These are phyloP conservation scores for Diaporthe caulivora DNA, from an alignment of 2,329 filamentous ascomycete species.

Conservation along the genomic window DNA sequence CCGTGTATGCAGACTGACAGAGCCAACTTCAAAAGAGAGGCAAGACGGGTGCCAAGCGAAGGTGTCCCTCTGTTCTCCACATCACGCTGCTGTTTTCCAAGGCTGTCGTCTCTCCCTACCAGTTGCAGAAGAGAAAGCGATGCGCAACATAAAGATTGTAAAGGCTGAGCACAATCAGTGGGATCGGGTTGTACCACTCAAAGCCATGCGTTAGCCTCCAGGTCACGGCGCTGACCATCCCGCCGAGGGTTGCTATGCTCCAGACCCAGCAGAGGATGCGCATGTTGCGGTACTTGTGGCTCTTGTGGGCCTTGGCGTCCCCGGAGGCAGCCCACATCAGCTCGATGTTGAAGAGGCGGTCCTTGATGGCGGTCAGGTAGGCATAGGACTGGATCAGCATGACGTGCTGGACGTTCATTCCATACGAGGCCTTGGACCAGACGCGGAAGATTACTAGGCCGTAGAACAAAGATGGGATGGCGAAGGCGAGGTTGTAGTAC, in stretches of 20 bases:
- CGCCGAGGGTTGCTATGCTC: constrained; percentile 50
- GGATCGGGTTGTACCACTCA: constrained; percentile 55
- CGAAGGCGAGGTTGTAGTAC: constrained; percentile 59
- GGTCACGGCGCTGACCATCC: constrained; percentile 50
- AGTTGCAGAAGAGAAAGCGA: constrained; percentile 53
- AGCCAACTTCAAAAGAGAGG: not conserved
- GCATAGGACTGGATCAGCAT: constrained; percentile 57
- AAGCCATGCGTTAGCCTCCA: constrained; percentile 51
- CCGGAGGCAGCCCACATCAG: constrained; percentile 55
- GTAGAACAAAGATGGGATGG: constrained; percentile 55
- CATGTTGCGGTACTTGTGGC: constrained; percentile 58
- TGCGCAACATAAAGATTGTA: constrained; percentile 56
- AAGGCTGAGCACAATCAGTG: constrained; percentile 52
- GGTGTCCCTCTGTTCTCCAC: too few species aligned
- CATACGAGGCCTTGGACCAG: constrained; percentile 56
- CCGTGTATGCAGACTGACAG: not conserved
- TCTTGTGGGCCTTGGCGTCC: constrained; percentile 55
- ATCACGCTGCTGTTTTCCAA: not conserved
- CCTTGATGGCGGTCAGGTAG: constrained; percentile 57
- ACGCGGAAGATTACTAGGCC: constrained; percentile 53
- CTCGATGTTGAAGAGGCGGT: constrained; percentile 53
- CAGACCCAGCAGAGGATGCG: constrained; percentile 54
- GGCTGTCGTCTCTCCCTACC: constrained; percentile 34
- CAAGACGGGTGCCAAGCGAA: not conserved
- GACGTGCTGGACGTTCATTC: constrained; percentile 57